phyloP scores from a whole-genome alignment of 2,329 filamentous ascomycete genomes.

The Aspergillus luchuensis region DNA sequence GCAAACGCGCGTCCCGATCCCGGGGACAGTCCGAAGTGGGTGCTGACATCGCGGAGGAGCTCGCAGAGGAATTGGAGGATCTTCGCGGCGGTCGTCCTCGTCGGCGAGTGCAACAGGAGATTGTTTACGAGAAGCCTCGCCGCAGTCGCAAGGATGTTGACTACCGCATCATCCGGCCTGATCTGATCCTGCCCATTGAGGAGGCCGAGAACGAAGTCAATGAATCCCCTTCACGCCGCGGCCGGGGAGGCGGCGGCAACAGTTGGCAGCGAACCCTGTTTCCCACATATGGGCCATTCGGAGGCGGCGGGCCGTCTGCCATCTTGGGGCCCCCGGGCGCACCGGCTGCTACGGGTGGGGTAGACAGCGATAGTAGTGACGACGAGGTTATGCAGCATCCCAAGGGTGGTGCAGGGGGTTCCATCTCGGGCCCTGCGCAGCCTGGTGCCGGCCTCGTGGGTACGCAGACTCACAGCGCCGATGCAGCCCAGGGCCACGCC shows the following conservation, averaged over 20 bases:
- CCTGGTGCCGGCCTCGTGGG: constrained; percentile 58
- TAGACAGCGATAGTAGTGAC: constrained; percentile 94
- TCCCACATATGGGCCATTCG: constrained; percentile 90
- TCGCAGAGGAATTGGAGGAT: constrained; percentile 61
- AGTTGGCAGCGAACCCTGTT: constrained; percentile 80
- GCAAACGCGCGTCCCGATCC: constrained; percentile 52
- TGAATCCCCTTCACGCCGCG: constrained; percentile 69
- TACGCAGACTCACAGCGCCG: constrained; percentile 58
- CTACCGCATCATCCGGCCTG: constrained; percentile 81
- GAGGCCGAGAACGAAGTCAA: constrained; percentile 69
- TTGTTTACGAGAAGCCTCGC: constrained; percentile 52
- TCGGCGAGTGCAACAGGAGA: constrained; percentile 38
- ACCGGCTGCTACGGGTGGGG: constrained; percentile 70
- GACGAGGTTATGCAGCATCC: constrained; percentile 76
- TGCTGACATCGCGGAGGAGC: constrained; percentile 56
- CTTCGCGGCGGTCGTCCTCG: constrained; percentile 51
- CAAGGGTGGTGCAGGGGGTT: constrained; percentile 63
- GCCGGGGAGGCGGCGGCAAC: constrained; percentile 60
- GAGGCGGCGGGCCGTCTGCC: constrained; percentile 71
- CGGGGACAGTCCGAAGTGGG: constrained; percentile 49
- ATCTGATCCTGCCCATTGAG: constrained; percentile 70
- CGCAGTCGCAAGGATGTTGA: constrained; percentile 69
- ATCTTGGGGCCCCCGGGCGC: constrained; percentile 72
- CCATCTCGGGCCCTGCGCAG: constrained; percentile 51
- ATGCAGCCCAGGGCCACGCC: constrained; percentile 57